Percentiles rank a stretch among this genome's conserved stretches.
Evolutionary conservation across 495 filamentous ascomycete species (phyloP).

Genomic region (Arthonia radiata): DNA sequence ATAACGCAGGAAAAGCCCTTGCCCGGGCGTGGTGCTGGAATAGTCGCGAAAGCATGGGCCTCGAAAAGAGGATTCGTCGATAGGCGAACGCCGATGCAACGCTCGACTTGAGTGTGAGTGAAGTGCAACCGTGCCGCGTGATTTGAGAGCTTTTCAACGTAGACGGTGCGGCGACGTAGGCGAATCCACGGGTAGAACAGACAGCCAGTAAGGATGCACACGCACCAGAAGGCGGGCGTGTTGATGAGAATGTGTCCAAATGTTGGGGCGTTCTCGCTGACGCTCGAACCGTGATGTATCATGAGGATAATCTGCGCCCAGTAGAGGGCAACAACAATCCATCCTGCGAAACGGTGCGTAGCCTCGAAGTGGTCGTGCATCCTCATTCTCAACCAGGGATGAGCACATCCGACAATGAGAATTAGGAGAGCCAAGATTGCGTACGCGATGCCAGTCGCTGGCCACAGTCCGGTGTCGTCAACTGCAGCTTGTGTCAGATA

Average conservation of each 20-base stretch:
- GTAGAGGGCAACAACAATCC: conserved; percentile 34
- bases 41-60: conserved; percentile 65
- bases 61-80: conserved; percentile 38
- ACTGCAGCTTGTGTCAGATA: conserved; percentile 1
- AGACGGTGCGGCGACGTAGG: conserved; percentile 32
- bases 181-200: conserved; percentile 45
- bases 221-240: conserved; percentile 43
- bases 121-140: conserved; percentile 55
- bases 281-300: no score
- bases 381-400: conserved; percentile 25
- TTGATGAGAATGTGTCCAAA: conserved; percentile 19
- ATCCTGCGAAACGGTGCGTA: conserved; percentile 41
- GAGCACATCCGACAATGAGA: conserved; percentile 14
- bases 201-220: conserved; percentile 30
- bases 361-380: conserved; percentile 42
- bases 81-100: conserved; percentile 19
- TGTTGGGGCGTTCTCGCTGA: no score
- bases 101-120: conserved; percentile 24
- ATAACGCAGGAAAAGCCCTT: conserved; percentile 43
- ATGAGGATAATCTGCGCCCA: conserved; percentile 23
- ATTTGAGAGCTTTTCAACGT: conserved; percentile 35
- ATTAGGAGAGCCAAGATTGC: conserved; percentile 11
- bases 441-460: no score
- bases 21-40: conserved; percentile 23
- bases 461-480: not conserved